Evolutionary conservation across 2,329 filamentous ascomycete species (phyloP).

Genomic region (Ceratocystis cubensis): DNA sequence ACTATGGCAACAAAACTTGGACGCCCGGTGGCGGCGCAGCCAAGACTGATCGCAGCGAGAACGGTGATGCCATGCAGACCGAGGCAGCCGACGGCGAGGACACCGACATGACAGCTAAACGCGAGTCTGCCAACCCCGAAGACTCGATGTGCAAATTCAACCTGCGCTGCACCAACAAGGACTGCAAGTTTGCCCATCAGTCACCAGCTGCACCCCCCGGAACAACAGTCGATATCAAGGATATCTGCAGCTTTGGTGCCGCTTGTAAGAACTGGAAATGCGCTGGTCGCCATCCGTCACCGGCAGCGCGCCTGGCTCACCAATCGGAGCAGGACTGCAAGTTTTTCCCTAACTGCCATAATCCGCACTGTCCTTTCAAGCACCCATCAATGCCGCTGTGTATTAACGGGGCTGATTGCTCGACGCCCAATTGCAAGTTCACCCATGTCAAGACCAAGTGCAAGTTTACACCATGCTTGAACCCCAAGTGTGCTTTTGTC

Average conservation of each 20-base stretch:
- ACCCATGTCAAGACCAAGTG: slow-evolving; percentile 75
- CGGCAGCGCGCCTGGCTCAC: slow-evolving; percentile 64
- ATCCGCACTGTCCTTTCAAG: slow-evolving; percentile 74
- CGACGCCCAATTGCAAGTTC: slow-evolving; percentile 71
- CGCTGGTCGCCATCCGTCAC: slow-evolving; percentile 80
- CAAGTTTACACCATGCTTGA: slow-evolving; percentile 84
- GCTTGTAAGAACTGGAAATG: slow-evolving; percentile 97
- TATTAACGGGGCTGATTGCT: slow-evolving; percentile 83
- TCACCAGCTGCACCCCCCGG: slow-evolving; percentile 77
- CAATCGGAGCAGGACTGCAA: slow-evolving; percentile 79
- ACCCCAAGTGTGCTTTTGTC: slow-evolving; percentile 76
- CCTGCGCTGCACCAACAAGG: slow-evolving; percentile 70
- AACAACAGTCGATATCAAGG: slow-evolving; percentile 62
- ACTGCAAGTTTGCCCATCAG: slow-evolving; percentile 89
- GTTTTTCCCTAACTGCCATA: slow-evolving; percentile 85
- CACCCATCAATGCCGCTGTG: slow-evolving; percentile 80
- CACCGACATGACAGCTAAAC: slow-evolving; percentile 47
- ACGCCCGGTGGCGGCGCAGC: slow-evolving; percentile 22
- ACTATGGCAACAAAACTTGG: slow-evolving; percentile 31
- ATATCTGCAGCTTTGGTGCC: slow-evolving; percentile 71
- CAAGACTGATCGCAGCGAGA: slow-evolving; percentile 24
- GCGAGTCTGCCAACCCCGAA: slow-evolving; percentile 44
- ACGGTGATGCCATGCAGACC: slow-evolving; percentile 28
- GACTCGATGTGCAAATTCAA: slow-evolving; percentile 81
- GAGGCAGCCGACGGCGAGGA: slow-evolving; percentile 40